Evolutionary conservation across 2,329 filamentous ascomycete genomes (phyloP), one percentile per base, ranked within the genome.

Genomic region (Trichoderma polysporum): DNA sequence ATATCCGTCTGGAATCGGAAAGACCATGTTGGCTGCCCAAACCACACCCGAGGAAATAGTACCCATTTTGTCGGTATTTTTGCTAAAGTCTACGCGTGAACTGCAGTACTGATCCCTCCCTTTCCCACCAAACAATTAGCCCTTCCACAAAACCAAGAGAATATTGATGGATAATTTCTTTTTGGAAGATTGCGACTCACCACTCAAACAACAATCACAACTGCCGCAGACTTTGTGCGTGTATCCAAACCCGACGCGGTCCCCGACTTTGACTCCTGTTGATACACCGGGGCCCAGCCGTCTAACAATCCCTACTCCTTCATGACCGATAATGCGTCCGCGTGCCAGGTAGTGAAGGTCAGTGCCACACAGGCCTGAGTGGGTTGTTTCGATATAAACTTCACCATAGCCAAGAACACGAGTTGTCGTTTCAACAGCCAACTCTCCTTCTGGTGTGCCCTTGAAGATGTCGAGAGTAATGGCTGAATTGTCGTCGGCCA

Each of bases 151-250:
- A 12, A 31, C 49, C 17, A 12, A 53, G 33, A 39, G 33, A 25
- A 37, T 27, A 56, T 56, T 9, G 15, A 57, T 29, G 5, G 22
- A 39, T 39, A 13, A 13, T 8, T 19, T 31, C 31, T 12, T n/a
- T n/a, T n/a, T n/a, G n/a, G n/a, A n/a, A 53, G 47, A 50, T 15
- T 13, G n/a, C 8, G 29, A 31, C 35, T 29, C 17, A 57, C 54
- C 54, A 17, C 35, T 45, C 17, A 58, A 31, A n/a, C 54, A 58
- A n/a, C 35, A 58, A 3, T 58, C 35, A 13, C 54, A 58, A n/a
- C 9, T 58, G 37, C 54, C 54, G 54, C 54, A 58, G 35, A 58
- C 54, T 35, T 58, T 58, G 54, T 58, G 54, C 15, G 54, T 58
- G 15, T 58, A 58, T 12, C 54, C 54, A 22, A 31, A 58, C n/a